A percentile compares a stretch with the other conserved stretches of the same genome.
phyloP scores from a whole-genome alignment of 192 early-diverging fungal genomes.

The Gonapodya sp. region DNA sequence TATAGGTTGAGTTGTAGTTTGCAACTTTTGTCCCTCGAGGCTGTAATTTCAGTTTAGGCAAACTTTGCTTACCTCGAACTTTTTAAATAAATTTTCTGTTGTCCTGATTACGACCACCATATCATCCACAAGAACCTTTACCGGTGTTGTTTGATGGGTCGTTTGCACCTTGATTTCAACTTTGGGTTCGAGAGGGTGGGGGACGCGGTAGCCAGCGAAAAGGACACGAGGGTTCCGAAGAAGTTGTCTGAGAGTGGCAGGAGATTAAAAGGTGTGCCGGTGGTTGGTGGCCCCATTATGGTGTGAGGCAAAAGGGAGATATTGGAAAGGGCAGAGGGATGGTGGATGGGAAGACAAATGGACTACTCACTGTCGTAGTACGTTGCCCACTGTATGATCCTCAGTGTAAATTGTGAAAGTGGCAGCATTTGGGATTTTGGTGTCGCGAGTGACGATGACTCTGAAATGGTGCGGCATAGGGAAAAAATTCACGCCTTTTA shows the following conservation, averaged over 20 bases:
- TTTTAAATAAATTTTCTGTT: constrained; percentile 63
- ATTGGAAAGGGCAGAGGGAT: no score
- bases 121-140: constrained; percentile 65
- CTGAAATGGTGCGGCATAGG: constrained; percentile 32
- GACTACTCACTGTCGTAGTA: constrained; percentile 70
- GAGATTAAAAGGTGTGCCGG: neutral
- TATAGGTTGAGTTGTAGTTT: neutral
- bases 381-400: constrained; percentile 95
- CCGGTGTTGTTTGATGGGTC: constrained; percentile 72
- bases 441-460: constrained; percentile 72
- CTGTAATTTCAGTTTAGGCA: neutral
- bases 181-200: constrained; percentile 91
- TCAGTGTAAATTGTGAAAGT: constrained; percentile 87
- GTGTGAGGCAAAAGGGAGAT: no score
- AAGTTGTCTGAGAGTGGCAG: constrained; percentile 48
- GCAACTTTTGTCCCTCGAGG: no score
- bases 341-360: no score
- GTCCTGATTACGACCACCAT: constrained; percentile 69
- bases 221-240: constrained; percentile 84
- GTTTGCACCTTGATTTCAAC: constrained; percentile 91
- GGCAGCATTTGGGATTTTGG: constrained; percentile 88
- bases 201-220: constrained; percentile 93
- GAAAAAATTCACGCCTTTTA: no score
- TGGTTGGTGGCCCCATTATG: neutral
- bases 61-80: constrained; percentile 58